phyloP scores from a whole-genome alignment of 495 filamentous ascomycete species.

The Xylaria nigripes region DNA sequence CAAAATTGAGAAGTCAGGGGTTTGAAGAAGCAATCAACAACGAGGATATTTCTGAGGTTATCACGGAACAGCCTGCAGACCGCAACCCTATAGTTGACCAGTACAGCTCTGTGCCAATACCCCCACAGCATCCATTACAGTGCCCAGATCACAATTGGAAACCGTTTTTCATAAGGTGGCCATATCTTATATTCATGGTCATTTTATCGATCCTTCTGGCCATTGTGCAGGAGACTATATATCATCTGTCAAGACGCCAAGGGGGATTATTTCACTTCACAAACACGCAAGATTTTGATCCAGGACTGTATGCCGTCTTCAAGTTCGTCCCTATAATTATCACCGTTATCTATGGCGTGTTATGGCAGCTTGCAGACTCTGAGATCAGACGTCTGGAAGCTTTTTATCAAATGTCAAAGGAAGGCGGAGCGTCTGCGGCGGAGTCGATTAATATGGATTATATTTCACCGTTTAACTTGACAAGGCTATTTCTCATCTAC shows the following conservation, averaged over 20 bases:
- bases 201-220: slow-evolving; percentile 49
- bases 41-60: slow-evolving; percentile 43
- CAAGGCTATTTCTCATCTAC: slow-evolving; percentile 54
- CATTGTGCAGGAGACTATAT: slow-evolving; percentile 51
- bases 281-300: slow-evolving; percentile 41
- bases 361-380: slow-evolving; percentile 69
- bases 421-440: slow-evolving; percentile 53
- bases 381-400: slow-evolving; percentile 68
- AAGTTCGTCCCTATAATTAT: slow-evolving; percentile 65
- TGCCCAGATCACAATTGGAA: slow-evolving; percentile 62
- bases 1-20: slow-evolving; percentile 33
- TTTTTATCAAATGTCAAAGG: slow-evolving; percentile 64
- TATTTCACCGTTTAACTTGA: slow-evolving; percentile 53
- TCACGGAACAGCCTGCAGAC: slow-evolving; percentile 34
- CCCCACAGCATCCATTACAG: slow-evolving; percentile 34
- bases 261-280: slow-evolving; percentile 43
- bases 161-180: slow-evolving; percentile 60
- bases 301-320: slow-evolving; percentile 54
- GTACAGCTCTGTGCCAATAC: slow-evolving; percentile 27
- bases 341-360: slow-evolving; percentile 60
- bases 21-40: slow-evolving; percentile 45
- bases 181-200: slow-evolving; percentile 49
- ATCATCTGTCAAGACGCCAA: slow-evolving; percentile 42
- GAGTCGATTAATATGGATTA: slow-evolving; percentile 69
- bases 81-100: slow-evolving; percentile 33